Base-by-base conservation (phyloP, 352 stramenopile genomes). In the Phytophthora cactorum region DNA sequence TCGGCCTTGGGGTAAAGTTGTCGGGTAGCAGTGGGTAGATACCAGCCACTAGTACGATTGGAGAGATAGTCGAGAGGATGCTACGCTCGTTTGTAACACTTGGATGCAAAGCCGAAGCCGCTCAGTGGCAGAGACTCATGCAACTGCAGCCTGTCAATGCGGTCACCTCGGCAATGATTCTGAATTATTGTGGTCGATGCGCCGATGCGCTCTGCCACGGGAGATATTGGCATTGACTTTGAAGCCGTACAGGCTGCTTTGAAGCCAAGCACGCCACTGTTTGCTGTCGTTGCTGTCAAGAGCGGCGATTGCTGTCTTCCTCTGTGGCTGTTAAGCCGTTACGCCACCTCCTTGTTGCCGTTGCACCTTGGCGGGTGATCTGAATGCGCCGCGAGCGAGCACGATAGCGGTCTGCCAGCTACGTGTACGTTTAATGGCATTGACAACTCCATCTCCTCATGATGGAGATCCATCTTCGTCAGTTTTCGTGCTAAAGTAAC, bases 71-170 rank as follows among this genome's bases (percentile, higher is more conserved):
- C 29, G 29, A 5, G 9, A 39, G 34, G 9, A 10, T 39, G 9
- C 34, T 8, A 39, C 9, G 34, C 6, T n/a, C 9, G 9, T 43
- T 43, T 11, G 36, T 17, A 15, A 43, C 36, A 43, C 34, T 5
- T 8, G 25, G 39, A 45, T 45, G 15, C 15, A 22, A 22, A 22
- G 12, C 12, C 10, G 11, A 28, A 47, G 49, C 22, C 32, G 31
- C 49, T 55, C 10, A 57, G 51, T 15, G 52, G 36, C 36, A 59
- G 52, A 59, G 25, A 43, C 36, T 17, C 9, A 39, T 12, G 17
- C 14, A 39, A 25, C 14, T 28, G 15, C 7, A 43, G 28, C 25
- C 14, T 49, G 52, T 59, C 52, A 59, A 59, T 27, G 52, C 25
- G 15, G 29, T 28, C 52, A 49, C 31, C 9, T 55, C 52, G 12